A percentile compares a stretch with the other conserved stretches of the same genome.
These are phyloP conservation scores for Eucalyptus curtisii DNA, from an alignment of 345 rosid species.

Conservation along the genomic window DNA sequence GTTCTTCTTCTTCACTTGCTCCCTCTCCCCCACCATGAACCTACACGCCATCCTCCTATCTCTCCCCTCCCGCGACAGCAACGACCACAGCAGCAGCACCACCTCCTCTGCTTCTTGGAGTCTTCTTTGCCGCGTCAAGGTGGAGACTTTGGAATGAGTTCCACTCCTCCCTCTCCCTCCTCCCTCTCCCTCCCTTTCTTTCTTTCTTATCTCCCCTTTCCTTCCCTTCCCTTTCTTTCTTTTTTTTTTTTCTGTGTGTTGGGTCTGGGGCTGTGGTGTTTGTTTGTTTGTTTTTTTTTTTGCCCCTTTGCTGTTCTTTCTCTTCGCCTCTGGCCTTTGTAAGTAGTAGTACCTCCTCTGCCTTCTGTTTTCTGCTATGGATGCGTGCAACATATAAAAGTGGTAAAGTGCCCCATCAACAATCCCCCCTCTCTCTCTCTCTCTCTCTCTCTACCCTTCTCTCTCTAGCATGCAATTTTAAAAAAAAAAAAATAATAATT, in stretches of 20 bases:
- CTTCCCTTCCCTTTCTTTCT: not conserved
- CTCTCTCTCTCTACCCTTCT: not conserved
- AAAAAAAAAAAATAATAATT: too few relatives aligned
- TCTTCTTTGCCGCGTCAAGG: not conserved
- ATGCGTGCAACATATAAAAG: conserved; percentile 64
- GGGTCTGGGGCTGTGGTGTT: not conserved
- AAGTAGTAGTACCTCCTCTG: not conserved
- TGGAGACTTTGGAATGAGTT: not conserved
- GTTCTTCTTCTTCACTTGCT: not conserved
- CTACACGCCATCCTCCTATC: not conserved
- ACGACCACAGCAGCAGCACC: not conserved
- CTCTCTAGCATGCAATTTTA: not conserved
- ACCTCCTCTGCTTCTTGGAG: not conserved
- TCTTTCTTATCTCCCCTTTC: not conserved
- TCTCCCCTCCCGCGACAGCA: not conserved
- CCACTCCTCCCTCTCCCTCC: not conserved
- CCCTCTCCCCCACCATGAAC: not conserved
- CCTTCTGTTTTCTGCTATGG: conserved; percentile 24
- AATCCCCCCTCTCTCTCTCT: not conserved
- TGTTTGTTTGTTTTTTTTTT: not conserved
- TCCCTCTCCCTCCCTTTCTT: not conserved
- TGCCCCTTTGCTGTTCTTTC: not conserved
- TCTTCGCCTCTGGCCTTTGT: not conserved
- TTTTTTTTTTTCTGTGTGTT: too few relatives aligned
- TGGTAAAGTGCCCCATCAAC: conserved; percentile 14